phyloP scores from a whole-genome alignment of 257 asterid species.

The Voacanga thouarsii region DNA sequence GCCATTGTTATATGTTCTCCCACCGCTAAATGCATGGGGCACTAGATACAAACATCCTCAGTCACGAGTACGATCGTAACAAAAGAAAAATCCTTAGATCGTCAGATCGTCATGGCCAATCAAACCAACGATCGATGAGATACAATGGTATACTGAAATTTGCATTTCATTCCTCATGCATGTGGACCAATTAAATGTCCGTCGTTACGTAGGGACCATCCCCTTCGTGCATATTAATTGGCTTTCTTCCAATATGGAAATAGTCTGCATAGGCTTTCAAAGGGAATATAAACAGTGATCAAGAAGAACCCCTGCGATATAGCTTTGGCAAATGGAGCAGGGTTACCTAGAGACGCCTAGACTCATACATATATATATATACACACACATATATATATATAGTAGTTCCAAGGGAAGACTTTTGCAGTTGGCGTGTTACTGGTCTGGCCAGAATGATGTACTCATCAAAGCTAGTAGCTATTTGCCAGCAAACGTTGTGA shows the following conservation, averaged over 20 bases:
- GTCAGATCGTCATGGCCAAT: not conserved
- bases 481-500: too few species aligned
- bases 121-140: not conserved
- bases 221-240: slow-evolving; percentile 9
- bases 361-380: not conserved
- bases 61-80: not conserved
- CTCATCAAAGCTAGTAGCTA: not conserved
- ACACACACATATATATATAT: not conserved
- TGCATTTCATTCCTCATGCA: slow-evolving; percentile 11
- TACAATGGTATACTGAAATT: not conserved
- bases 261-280: not conserved
- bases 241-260: slow-evolving; percentile 6
- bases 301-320: not conserved
- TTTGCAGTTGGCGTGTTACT: not conserved
- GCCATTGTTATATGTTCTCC: not conserved
- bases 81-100: not conserved
- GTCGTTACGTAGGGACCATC: slow-evolving; percentile 11
- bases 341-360: not conserved
- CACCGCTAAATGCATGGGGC: not conserved
- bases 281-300: not conserved
- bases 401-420: not conserved
- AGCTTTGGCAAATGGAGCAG: not conserved
- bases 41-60: not conserved
- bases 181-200: slow-evolving; percentile 22
- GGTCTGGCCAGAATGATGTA: too few species aligned